Evolutionary conservation across 176 grass and related monocot species (phyloP).

Genomic region (Oryza glaberrima): DNA sequence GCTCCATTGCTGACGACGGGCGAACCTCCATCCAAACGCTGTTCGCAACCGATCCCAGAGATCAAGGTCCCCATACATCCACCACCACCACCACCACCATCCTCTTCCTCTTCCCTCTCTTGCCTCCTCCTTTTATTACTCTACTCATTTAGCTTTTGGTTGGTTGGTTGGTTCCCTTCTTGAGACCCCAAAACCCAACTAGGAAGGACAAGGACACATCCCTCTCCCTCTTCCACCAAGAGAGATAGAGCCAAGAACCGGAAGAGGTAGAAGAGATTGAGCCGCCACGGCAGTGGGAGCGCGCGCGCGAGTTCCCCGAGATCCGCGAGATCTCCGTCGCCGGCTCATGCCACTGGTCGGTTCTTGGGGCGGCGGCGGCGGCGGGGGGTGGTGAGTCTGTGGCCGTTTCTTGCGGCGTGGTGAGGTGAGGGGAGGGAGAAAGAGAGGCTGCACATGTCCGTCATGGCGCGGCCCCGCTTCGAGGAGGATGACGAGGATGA

Average conservation of each 20-base stretch:
- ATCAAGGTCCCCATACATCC: conserved; percentile 41
- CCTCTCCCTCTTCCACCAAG: background rate
- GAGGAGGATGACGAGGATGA: conserved; percentile 49
- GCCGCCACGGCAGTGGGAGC: conserved; percentile 34
- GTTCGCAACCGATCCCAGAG: conserved; percentile 41
- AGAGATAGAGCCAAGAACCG: conserved; percentile 24
- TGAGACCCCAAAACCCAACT: conserved; percentile 40
- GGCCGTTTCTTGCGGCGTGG: conserved; percentile 5
- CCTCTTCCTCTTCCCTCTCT: background rate
- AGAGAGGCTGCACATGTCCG: background rate
- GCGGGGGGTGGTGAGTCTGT: conserved; percentile 4
- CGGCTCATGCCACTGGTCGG: conserved; percentile 9
- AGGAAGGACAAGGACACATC: background rate
- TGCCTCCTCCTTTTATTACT: conserved; percentile 48
- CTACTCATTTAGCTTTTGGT: conserved; percentile 46
- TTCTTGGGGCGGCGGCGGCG: conserved; percentile 15
- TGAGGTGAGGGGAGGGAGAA: background rate
- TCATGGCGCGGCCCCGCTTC: conserved; percentile 40
- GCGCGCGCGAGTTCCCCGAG: conserved; percentile 23
- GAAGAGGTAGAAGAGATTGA: background rate
- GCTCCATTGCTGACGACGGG: background rate
- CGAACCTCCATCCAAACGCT: conserved; percentile 16
- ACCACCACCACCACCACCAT: conserved; percentile 27
- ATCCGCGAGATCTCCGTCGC: conserved; percentile 46
- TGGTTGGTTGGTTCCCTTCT: conserved; percentile 53